These are phyloP conservation scores for Mucor racemosus DNA, from an alignment of 371 early-diverging fungal species.

Conservation along the genomic window DNA sequence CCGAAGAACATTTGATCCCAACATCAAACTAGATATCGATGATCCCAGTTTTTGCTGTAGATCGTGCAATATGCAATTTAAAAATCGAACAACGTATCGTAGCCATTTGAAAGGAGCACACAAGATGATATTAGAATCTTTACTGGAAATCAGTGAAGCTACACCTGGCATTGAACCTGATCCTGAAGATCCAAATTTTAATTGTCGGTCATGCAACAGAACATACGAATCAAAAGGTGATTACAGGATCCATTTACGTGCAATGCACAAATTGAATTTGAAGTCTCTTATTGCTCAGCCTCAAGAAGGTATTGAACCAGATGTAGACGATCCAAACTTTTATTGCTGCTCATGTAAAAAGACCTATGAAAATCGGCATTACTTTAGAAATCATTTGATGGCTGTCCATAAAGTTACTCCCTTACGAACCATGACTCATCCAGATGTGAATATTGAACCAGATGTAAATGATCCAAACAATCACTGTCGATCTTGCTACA, in stretches of 20 bases:
- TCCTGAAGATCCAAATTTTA: conserved; percentile 1
- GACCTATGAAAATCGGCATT: background rate
- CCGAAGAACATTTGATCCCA: background rate
- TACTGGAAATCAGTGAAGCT: background rate
- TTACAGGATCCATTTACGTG: conserved; percentile 1
- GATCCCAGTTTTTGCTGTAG: conserved; percentile 1
- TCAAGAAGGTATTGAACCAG: background rate
- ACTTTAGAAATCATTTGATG: background rate
- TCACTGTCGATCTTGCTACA: background rate
- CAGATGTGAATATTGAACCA: background rate
- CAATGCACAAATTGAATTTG: background rate
- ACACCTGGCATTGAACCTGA: conserved; percentile 3
- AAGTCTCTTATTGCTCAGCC: background rate
- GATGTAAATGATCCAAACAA: conserved; percentile 1
- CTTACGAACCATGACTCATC: background rate
- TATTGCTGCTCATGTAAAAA: conserved; percentile 2
- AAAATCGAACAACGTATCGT: background rate
- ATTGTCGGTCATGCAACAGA: background rate
- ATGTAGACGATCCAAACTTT: conserved; percentile 6
- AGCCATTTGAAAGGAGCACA: background rate
- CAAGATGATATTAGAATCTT: background rate
- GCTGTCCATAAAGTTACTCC: background rate
- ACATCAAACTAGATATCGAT: background rate
- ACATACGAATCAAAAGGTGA: background rate
- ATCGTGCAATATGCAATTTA: background rate